phyloP scores from a whole-genome alignment of 352 stramenopile species.

The Globisporangium perplexum region DNA sequence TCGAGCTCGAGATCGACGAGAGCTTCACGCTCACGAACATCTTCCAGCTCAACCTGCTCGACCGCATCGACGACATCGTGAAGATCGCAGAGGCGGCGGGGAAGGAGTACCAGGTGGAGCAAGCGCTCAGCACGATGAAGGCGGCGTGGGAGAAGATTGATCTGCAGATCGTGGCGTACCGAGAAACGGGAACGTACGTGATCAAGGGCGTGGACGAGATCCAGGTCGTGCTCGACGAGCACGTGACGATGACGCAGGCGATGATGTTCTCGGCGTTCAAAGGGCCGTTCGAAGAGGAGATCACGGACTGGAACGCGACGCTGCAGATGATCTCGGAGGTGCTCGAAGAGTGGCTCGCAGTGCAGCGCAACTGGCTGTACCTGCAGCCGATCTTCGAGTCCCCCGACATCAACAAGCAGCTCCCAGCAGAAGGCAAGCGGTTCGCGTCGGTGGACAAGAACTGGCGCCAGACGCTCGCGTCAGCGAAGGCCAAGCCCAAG shows the following conservation, averaged over 20 bases:
- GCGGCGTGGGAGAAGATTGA: slow-evolving; percentile 87
- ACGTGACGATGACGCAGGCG: slow-evolving; percentile 94
- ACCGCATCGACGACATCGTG: slow-evolving; percentile 89
- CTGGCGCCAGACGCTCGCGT: slow-evolving; percentile 88
- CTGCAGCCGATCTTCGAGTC: slow-evolving; percentile 95
- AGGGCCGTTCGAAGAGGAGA: slow-evolving; percentile 92
- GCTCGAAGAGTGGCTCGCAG: slow-evolving; percentile 92
- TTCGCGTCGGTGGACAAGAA: slow-evolving; percentile 96
- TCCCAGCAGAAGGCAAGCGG: slow-evolving; percentile 91
- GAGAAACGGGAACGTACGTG: slow-evolving; percentile 93
- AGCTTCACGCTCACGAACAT: slow-evolving; percentile 83
- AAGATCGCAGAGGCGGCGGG: slow-evolving; percentile 90
- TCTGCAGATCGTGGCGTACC: slow-evolving; percentile 87
- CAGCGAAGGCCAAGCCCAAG: slow-evolving; percentile 83
- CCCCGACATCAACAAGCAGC: slow-evolving; percentile 95
- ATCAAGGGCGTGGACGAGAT: slow-evolving; percentile 94
- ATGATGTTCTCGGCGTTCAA: slow-evolving; percentile 97
- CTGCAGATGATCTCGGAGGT: slow-evolving; percentile 91
- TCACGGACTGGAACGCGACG: slow-evolving; percentile 90
- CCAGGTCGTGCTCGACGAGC: slow-evolving; percentile 92
- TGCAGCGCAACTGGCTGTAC: slow-evolving; percentile 96
- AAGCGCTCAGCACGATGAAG: slow-evolving; percentile 92
- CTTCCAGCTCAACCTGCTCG: slow-evolving; percentile 78
- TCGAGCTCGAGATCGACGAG: slow-evolving; percentile 87
- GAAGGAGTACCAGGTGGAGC: slow-evolving; percentile 95